phyloP scores from a whole-genome alignment of 139 green algal species.

The Microglena sp. region DNA sequence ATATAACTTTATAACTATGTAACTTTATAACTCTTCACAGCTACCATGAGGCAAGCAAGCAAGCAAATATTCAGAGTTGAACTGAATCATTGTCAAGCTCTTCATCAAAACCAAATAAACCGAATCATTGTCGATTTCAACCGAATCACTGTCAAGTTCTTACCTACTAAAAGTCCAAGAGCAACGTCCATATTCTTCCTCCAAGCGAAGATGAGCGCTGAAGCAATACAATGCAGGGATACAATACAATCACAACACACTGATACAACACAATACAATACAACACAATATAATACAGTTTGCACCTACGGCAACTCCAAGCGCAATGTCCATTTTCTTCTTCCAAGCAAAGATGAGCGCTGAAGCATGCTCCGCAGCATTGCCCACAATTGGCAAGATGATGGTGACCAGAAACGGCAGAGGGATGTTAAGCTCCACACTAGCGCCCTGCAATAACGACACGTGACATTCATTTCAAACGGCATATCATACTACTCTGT shows the following conservation, averaged over 20 bases:
- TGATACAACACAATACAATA: no score
- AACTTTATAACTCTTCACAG: no score
- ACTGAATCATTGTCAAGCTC: no score
- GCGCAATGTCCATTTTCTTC: constrained; percentile 81
- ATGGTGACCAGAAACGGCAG: constrained; percentile 73
- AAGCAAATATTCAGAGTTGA: no score
- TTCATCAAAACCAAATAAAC: no score
- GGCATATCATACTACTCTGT: neutral
- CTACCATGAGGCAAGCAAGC: no score
- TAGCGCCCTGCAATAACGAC: constrained; percentile 18
- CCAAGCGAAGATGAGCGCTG: constrained; percentile 78
- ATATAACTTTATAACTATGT: no score
- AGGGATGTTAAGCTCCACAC: constrained; percentile 43
- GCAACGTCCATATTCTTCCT: constrained; percentile 85
- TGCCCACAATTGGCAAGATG: constrained; percentile 84
- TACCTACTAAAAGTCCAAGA: constrained; percentile 53
- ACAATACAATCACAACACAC: no score
- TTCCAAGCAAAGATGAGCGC: constrained; percentile 83
- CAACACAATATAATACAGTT: no score
- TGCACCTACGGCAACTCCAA: constrained; percentile 53
- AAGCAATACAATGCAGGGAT: constrained; percentile 44
- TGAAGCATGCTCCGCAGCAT: constrained; percentile 84
- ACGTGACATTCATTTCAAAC: no score
- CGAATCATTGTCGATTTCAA: no score
- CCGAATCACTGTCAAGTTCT: no score